These are phyloP conservation scores for cucumber (Cucumis sativus) DNA, from an alignment of 306 rosid species.

Conservation along the genomic window Cucumber_9930_V3 NC_026658.2:23454501-23455000, in stretches of 20 bases:
- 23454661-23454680: conserved; percentile 12
- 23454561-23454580: conserved; percentile 13
- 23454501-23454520: conserved; percentile 16
- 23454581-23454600: conserved; percentile 26
- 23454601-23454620: conserved; percentile 23
- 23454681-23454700: conserved; percentile 30
- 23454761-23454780: conserved; percentile 17
- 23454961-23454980: neutral
- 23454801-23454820: conserved; percentile 7
- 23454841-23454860: conserved; percentile 12
- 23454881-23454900: neutral
- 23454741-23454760: conserved; percentile 13
- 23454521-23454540: conserved; percentile 20
- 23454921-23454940: conserved; percentile 10
- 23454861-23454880: conserved; percentile 21
- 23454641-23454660: conserved; percentile 21
- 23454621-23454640: conserved; percentile 10
- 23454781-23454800: conserved; percentile 20
- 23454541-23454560: conserved; percentile 19
- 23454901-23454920: conserved; percentile 4
- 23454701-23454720: conserved; percentile 14
- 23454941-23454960: conserved; percentile 3
- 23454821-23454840: conserved; percentile 17
- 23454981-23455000: conserved; percentile 18
- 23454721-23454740: conserved; percentile 14